Conservation (phyloP, 176 grass and related monocot species). For the Chloris gayana region DNA sequence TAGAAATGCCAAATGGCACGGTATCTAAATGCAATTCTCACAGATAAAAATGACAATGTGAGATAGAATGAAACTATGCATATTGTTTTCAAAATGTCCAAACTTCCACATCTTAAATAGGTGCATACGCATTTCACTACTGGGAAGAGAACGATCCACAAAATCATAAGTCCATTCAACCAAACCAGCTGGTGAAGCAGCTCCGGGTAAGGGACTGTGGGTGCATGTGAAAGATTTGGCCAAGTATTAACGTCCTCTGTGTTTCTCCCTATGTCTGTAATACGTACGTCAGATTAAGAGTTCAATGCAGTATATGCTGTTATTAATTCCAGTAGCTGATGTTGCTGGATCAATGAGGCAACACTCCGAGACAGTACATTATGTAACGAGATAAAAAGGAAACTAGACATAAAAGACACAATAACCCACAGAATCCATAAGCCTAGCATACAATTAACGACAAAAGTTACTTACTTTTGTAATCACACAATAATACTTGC, state of each 20-base stretch:
- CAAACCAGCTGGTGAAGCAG: neutral
- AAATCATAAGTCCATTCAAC: constrained; percentile 14
- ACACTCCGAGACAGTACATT: neutral
- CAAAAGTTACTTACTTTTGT: neutral
- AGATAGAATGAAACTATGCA: neutral
- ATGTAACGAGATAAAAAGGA: neutral
- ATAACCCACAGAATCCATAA: neutral
- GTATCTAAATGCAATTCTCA: neutral
- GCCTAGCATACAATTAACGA: constrained; percentile 14
- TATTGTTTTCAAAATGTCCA: neutral
- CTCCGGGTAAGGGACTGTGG: neutral
- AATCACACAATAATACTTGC: constrained; percentile 4
- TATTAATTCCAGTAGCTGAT: constrained; percentile 18
- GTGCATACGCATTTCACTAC: neutral
- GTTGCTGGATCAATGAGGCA: neutral
- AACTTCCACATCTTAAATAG: neutral
- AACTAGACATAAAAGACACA: neutral
- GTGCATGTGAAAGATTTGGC: neutral
- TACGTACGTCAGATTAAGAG: neutral
- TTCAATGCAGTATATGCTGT: neutral
- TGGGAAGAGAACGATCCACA: neutral
- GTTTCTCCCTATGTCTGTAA: constrained; percentile 20
- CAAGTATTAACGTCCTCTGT: constrained; percentile 13
- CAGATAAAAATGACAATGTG: neutral
- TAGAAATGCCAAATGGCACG: neutral